Base-by-base conservation (phyloP, 2,329 filamentous ascomycete genomes). In the Penicillium palitans region DNA sequence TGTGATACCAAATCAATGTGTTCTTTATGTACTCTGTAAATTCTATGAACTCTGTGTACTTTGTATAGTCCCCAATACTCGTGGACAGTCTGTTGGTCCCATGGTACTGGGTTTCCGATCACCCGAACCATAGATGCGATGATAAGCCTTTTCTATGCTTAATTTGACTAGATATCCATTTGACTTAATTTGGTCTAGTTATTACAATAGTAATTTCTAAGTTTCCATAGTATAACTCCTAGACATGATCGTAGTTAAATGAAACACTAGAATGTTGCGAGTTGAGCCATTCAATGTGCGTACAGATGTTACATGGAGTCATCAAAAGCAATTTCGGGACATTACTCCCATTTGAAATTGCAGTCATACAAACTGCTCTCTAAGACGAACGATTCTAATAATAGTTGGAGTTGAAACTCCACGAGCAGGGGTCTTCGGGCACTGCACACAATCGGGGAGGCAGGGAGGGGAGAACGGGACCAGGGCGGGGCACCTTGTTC, bases 101-200 rank as follows among this genome's bases (percentile, higher is more conserved):
- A 50, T 55, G 52, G 52, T 50, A 41, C 52, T 39, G 52, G 52
- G 45, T 55, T 54, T 40, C 52, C 44, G 42, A 50, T 48, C 42
- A 48, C 35, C 52, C 52, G 45, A 55, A 55, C 52, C 45, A 55
- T 33, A 37, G 35, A 54, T 33, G 31, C n/a, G 6, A 48, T 55
- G 44, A 31, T 54, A 54, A 55, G 45, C 52, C 31, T 55, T 39
- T 41, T 27, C 29, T n/a, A 27, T 37, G 51, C 51, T 53, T 53
- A 53, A 46, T 53, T 53, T 17, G 41, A 46, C 51, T 24, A 19
- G 10, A 24, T 45, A 46, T 29, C 42, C 17, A 19, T 13, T 12
- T 12, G 6, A 4, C 0, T 42, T 15, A 19, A 44, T 27, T 45
- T 6, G 6, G 19, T 45, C 29, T 1, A 4, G 41, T 17, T n/a